Conservation (phyloP, 306 rosid species). For the Cajanus cajan region DNA sequence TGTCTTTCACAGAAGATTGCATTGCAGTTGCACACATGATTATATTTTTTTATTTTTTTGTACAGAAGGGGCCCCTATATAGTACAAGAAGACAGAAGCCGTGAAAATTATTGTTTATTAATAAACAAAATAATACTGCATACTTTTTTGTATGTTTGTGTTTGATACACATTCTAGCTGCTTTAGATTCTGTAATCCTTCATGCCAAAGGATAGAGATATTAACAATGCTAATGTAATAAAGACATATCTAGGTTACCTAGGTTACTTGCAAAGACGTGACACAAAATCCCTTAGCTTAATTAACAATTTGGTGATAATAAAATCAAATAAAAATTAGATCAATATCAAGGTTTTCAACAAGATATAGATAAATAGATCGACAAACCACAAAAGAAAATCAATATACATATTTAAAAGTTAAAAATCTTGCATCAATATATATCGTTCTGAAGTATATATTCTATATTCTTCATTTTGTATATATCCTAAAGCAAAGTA, state of each 20-base stretch:
- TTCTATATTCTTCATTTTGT: not conserved
- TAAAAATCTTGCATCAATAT: constrained; percentile 16
- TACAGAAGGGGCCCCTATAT: too few relatives aligned
- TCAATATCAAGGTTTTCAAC: not conserved
- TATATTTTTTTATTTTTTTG: not conserved
- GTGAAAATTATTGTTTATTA: not conserved
- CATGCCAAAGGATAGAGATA: not conserved
- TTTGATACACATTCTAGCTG: not conserved
- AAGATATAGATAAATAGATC: not conserved
- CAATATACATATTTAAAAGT: not conserved
- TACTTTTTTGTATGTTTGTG: not conserved
- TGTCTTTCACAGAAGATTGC: not conserved
- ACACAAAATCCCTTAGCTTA: constrained; percentile 20
- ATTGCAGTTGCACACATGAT: not conserved
- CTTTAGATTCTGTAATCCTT: not conserved
- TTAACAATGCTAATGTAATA: not conserved
- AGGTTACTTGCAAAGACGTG: not conserved
- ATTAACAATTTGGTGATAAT: not conserved
- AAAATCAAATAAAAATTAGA: not conserved
- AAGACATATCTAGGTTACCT: constrained; percentile 28
- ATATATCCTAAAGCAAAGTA: constrained; percentile 8
- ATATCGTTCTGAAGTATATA: not conserved
- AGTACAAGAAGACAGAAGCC: not conserved
- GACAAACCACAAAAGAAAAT: not conserved
- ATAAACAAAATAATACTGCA: not conserved